Evolutionary conservation across 163 green algal species (phyloP), one percentile per base, ranked within the genome.

Genomic region (Chlamydomonas reinhardtii): DNA sequence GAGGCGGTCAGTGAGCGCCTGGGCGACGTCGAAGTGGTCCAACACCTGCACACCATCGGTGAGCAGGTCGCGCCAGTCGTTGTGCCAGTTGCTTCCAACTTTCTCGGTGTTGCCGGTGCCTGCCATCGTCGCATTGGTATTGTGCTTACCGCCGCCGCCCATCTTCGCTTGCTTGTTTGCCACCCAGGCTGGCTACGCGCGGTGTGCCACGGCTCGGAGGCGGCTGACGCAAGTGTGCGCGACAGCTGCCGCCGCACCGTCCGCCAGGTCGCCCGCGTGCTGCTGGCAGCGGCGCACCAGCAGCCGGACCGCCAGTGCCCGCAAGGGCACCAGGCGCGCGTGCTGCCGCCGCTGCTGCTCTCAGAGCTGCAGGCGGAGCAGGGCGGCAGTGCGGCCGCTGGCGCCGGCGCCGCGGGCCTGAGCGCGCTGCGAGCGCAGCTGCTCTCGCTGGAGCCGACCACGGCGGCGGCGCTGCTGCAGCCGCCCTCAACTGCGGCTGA

Each of bases 181-280:
- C 69, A 32, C 1, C 11, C 80, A 85, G 79, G 79, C 52, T 85
- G 79, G 79, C 79, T 85, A 12, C 52, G 52, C 5, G 69, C 52
- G 14, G 54, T 85, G 15, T 78, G 52, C 69, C 79, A 85, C 34
- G 79, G 79, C 24, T 34, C 79, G 2, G 20, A 31, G 24, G 62
- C 32, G 32, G 16, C 69, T 2, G 69, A 78, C 24, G 17, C 68
- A 32, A 15, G 35, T 31, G 48, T 70, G 15, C 78, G 78, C 2
- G 78, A 59, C 29, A 37, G 64, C n/a, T 85, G 78, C 68, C 66
- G 27, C 9, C 48, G 66, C 2, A n/a, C 43, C 48, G 31, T 85
- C 31, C 19, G 17, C 14, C 61, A 24, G 25, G 31, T 48, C 0
- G 62, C 76, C 14, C 65, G 76, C 39, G n/a, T 27, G 2, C 37